Conservation (phyloP, 1,139 yeast species). For the Saccharomyces hybrid region DNA sequence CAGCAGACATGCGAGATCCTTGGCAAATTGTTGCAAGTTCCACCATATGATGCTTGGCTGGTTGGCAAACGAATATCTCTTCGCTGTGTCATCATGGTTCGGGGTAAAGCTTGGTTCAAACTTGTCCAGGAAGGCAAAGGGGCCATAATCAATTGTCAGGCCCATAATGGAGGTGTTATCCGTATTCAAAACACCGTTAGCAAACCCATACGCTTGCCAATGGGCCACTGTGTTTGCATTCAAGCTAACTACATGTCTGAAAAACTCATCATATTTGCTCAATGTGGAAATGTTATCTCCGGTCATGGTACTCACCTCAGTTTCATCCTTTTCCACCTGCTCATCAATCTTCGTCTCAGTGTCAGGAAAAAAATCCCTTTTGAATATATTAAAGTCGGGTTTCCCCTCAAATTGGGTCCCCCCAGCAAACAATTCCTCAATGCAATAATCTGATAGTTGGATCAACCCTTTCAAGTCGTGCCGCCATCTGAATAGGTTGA, state of each 20-base stretch:
- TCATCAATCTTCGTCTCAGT: not conserved
- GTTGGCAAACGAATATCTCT: slow-evolving; percentile 69
- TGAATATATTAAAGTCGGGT: slow-evolving; percentile 19
- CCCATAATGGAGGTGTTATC: slow-evolving; percentile 89
- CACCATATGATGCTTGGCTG: slow-evolving; percentile 90
- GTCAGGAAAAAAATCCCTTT: slow-evolving; percentile 22
- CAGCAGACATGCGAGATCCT: slow-evolving; percentile 69
- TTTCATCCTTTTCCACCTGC: slow-evolving; percentile 12
- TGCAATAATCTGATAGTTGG: slow-evolving; percentile 63
- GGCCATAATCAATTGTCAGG: slow-evolving; percentile 87
- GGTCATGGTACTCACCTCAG: slow-evolving; percentile 17
- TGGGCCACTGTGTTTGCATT: slow-evolving; percentile 75
- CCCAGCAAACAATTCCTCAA: slow-evolving; percentile 52
- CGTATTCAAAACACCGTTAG: slow-evolving; percentile 91
- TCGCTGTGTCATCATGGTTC: slow-evolving; percentile 73
- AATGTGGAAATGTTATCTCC: slow-evolving; percentile 38
- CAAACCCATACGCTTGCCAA: slow-evolving; percentile 88
- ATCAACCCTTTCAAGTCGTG: slow-evolving; percentile 60
- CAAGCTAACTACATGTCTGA: slow-evolving; percentile 56
- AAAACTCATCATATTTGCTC: slow-evolving; percentile 64
- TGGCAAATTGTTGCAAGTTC: slow-evolving; percentile 83
- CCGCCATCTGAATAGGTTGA: slow-evolving; percentile 73
- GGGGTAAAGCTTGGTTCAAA: slow-evolving; percentile 81
- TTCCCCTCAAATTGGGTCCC: slow-evolving; percentile 37
- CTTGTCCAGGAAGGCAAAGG: slow-evolving; percentile 82